Evolutionary conservation across 768 basidiomycete species (phyloP).

Genomic region (Artomyces pyxidatus): DNA sequence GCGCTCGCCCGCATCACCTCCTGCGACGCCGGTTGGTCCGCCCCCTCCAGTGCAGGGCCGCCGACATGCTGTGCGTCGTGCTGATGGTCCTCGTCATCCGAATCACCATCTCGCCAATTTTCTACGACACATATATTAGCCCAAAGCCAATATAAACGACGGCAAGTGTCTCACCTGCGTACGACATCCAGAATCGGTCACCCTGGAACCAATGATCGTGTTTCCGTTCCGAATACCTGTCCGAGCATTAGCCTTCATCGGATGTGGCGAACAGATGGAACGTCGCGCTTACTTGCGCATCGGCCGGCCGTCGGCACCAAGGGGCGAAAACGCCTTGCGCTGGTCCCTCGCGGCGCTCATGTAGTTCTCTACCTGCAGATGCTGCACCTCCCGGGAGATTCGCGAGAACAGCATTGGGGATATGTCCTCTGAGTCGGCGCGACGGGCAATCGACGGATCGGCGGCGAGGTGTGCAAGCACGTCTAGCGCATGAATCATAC

Average conservation of each 20-base stretch:
- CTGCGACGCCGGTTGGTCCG: neutral
- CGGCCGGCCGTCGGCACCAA: slow-evolving; percentile 10
- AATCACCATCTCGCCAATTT: no score
- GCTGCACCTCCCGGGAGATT: slow-evolving; percentile 2
- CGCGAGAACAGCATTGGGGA: slow-evolving; percentile 16
- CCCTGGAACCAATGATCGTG: slow-evolving; percentile 16
- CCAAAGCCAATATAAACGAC: no score
- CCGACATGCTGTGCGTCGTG: neutral
- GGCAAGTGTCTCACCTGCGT: slow-evolving; percentile 11
- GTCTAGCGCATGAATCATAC: slow-evolving; percentile 6
- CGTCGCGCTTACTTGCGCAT: slow-evolving; percentile 7
- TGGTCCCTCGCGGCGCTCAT: slow-evolving; percentile 6
- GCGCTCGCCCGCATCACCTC: neutral
- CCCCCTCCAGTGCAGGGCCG: neutral
- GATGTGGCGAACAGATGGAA: no score
- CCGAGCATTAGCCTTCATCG: neutral
- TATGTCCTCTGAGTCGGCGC: slow-evolving; percentile 2
- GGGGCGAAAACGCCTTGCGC: slow-evolving; percentile 11
- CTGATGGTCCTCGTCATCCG: neutral
- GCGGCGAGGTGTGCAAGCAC: slow-evolving; percentile 5
- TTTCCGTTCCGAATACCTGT: slow-evolving; percentile 13
- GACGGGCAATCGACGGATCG: slow-evolving; percentile 3
- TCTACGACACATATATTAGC: no score
- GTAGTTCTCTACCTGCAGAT: slow-evolving; percentile 1
- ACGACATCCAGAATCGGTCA: slow-evolving; percentile 12